Evolutionary conservation across 257 asterid genomes (phyloP), one percentile per base, ranked within the genome.

Genomic region (Scutellaria minor): DNA sequence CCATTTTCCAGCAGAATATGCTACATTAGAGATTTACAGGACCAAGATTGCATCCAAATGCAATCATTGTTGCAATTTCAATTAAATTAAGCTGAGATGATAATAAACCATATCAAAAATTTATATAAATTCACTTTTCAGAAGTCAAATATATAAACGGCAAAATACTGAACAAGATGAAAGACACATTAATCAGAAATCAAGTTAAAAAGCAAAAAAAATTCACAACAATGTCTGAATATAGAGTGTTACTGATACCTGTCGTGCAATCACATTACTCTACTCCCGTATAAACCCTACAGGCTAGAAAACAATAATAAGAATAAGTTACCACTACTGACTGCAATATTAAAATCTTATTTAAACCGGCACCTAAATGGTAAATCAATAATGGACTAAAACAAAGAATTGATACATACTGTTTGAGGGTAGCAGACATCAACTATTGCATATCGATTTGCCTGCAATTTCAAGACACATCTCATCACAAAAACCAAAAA

Each of bases 251-350:
- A 71, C 55, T 22, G n/a, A 51, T 90, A 91, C 98, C 98, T 89
- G 98, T 87, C 98, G 88, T 11, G 81, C 90, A 54, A 94, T 81
- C 73, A 88, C 59, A 75, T 88, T 88, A 85, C 99, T 94, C 82
- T 90, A 85, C 84, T 94, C 98, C 41, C 95, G 93, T 58, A 94
- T 91, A 78, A 83, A 87, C 84, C 97, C 98, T 87, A 80, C 98
- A 83, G 98, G 99, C 99, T 94, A 79, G 74, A 80, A 78, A 70
- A 84, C 63, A 55, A 47, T 47, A 58, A 72, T 64, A 71, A 59
- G 74, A 64, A 60, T 75, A 65, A 79, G 74, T 75, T 71, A 68
- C 56, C 51, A 15, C 24, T 18, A 52, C 67, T 44, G 63, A 50
- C 52, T 20, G 48, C 66, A 69, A 57, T 64, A 44, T 5, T 15